Evolutionary conservation across 768 basidiomycete species (phyloP), one percentile per base, ranked within the genome.

Genomic region (Leccinum olivaceopallidum): DNA sequence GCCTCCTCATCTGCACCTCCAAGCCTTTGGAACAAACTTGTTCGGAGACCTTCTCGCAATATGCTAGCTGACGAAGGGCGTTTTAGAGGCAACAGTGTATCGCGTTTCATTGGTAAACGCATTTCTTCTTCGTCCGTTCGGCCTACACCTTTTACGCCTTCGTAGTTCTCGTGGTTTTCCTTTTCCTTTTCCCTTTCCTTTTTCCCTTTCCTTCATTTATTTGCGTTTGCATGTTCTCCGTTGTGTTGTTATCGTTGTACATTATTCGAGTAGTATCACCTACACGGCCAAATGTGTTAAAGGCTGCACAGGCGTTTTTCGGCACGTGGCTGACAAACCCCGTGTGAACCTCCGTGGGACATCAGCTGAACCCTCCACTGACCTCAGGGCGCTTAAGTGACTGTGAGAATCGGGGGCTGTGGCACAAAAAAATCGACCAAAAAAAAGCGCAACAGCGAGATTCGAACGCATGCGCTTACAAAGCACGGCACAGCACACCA

Each of bases 11-110:
- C 60, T 2, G 54, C 53, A 2, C 51, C 67, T 22, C 60, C 66
- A 5, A 63, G 63, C 28, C 32, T 74, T 57, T 74, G 72, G 74
- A 55, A 60, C 42, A 71, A 58, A 30, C 60, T 72, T 28, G 67
- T 58, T 26, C 60, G 63, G 22, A 61, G 55, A 22, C 58, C 61
- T 44, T 69, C 67, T 53, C 68, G 65, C 39, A 66, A 53, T 42
- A 42, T 22, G 5, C 16, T 59, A 8, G 51, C 22, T 20, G 63
- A 62, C 12, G 60, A 65, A n/a, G 71, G 60, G n/a, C 26, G 53
- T 3, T 13, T 58, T 12, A 66, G 63, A 42, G 53, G 55, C 16
- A 66, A 63, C 18, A 61, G 54, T 30, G 59, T 72, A 3, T 66
- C 66, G 18, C 70, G 72, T 59, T 62, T 75, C 12, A 53, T 70